Evolutionary conservation across 805 yeast genomes (phyloP), one percentile per base, ranked within the genome.

Genomic region (Clavispora carvajalis): DNA sequence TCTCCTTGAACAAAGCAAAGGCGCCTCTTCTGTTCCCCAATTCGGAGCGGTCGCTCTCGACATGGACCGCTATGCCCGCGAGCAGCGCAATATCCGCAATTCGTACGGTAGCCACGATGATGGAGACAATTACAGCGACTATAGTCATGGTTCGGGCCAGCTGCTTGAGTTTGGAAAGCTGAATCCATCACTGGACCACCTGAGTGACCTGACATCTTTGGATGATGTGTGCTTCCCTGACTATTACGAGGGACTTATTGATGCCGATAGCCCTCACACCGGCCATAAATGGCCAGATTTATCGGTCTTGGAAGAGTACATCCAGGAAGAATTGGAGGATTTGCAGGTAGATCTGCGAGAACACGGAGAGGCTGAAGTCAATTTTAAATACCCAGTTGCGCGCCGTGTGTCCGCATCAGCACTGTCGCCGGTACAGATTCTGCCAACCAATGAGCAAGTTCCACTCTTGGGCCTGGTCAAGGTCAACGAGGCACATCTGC

Each of bases 221-320:
- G 90, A 84, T 57, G 99, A 91, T 62, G 99, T 91, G 19, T 91
- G 96, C 55, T 79, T 88, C 59, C 96, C 95, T 0, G 70, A 89
- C 28, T 89, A 82, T 47, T 77, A 76, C 34, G 56, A 52, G 17
- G 51, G 45, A 9, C 41, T 42, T 5, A 59, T 55, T 17, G 55
- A 52, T 24, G 56, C 54, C 33, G 54, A 53, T 36, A 36, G 38
- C 10, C 44, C 52, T 25, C 50, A 44, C 12, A 45, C 46, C 19
- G 40, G 44, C 4, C 68, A 64, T 46, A 53, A 60, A 34, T 91
- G 98, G 98, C 99, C 98, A 1, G 97, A 93, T 55, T 66, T 87
- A 13, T 55, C 67, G 23, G 77, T 85, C 0, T 65, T 91, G 48
- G 82, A 81, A 48, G 95, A 89, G 46, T 91, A 80, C 62, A 80